phyloP scores from a whole-genome alignment of 257 asterid species.

The Verbascum thapsus region DNA sequence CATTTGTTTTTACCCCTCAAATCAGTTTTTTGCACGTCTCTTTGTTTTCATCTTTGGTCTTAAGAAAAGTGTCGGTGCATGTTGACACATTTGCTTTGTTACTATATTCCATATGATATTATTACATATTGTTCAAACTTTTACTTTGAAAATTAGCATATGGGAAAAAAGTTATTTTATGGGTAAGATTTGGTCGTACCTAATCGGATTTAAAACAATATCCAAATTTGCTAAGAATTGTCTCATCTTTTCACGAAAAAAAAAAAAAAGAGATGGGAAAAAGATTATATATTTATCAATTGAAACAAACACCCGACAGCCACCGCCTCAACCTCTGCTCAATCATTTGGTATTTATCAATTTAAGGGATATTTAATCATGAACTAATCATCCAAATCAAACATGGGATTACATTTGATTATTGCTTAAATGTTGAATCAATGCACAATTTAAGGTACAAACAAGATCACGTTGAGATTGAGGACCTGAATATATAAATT shows the following conservation, averaged over 20 bases:
- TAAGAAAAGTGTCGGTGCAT: conserved; percentile 37
- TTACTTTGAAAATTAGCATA: background rate
- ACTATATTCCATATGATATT: too few species aligned
- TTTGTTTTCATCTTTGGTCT: background rate
- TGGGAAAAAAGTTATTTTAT: background rate
- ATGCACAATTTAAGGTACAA: background rate
- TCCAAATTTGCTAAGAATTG: too few species aligned
- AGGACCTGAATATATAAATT: background rate
- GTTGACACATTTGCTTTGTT: background rate
- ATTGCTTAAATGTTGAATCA: background rate
- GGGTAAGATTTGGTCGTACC: conserved; percentile 10
- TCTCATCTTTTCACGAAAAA: too few species aligned
- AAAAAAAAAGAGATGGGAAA: too few species aligned
- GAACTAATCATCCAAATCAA: background rate
- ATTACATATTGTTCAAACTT: background rate
- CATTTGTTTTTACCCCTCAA: background rate
- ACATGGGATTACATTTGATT: background rate
- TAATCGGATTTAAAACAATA: too few species aligned
- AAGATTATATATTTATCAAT: too few species aligned
- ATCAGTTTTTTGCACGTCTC: background rate
- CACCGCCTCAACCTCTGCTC: too few species aligned
- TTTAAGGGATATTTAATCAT: background rate
- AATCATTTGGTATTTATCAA: conserved; percentile 1
- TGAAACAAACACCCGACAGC: too few species aligned
- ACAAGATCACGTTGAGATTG: background rate